Percentiles rank a stretch among this genome's conserved stretches.
Evolutionary conservation across 257 asterid species (phyloP).

Genomic region (Fraxinus excelsior): DNA sequence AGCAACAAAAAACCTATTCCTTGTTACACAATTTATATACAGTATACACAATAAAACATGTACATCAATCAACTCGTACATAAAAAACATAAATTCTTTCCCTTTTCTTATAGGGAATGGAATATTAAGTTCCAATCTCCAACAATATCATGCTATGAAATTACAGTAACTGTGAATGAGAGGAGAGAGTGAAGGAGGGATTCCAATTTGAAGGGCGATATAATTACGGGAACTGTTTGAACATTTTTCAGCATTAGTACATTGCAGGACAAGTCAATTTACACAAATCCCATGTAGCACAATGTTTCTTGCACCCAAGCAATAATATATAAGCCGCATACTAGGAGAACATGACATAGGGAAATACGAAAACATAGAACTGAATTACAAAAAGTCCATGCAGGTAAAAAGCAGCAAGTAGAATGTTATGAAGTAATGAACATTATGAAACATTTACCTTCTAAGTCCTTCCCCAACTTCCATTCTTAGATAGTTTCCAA

Average conservation of each 20-base stretch:
- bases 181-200: background rate
- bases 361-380: background rate
- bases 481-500: constrained; percentile 74
- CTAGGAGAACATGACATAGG: background rate
- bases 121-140: background rate
- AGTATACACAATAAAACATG: background rate
- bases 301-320: background rate
- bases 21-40: background rate
- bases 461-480: constrained; percentile 92
- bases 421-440: constrained; percentile 2
- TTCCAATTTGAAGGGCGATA: background rate
- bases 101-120: background rate
- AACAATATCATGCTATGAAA: background rate
- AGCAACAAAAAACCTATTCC: background rate
- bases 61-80: too few relatives aligned
- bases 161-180: background rate
- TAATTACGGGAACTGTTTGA: background rate
- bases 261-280: background rate
- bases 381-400: background rate
- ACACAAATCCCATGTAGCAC: background rate
- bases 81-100: too few relatives aligned
- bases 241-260: background rate
- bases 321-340: background rate
- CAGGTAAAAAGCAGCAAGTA: constrained; percentile 13
- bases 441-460: constrained; percentile 44